Conservation (phyloP, 176 grass and related monocot species). For the Oryza meridionalis region DNA sequence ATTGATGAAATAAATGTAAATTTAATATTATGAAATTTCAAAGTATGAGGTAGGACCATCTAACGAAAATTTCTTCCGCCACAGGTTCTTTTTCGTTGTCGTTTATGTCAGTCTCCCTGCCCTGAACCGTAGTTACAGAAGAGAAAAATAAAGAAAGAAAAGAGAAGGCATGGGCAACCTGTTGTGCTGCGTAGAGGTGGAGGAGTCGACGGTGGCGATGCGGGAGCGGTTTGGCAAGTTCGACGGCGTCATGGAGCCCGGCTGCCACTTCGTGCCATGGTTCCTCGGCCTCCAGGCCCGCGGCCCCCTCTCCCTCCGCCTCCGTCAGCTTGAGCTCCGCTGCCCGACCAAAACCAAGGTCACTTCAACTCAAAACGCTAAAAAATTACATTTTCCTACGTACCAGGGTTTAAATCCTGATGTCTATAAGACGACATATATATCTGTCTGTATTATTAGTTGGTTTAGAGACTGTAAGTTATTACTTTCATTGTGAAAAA, state of each 20-base stretch:
- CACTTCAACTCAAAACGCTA: too few relatives aligned
- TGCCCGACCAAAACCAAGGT: slow-evolving; percentile 76
- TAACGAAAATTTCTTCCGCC: too few relatives aligned
- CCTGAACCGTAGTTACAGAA: neutral
- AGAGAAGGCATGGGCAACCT: slow-evolving; percentile 37
- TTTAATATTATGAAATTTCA: too few relatives aligned
- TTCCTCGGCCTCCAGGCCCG: neutral
- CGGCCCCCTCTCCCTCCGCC: slow-evolving; percentile 58
- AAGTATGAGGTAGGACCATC: too few relatives aligned
- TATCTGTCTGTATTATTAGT: too few relatives aligned
- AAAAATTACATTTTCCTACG: too few relatives aligned
- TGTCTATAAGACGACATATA: too few relatives aligned
- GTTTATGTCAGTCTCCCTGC: neutral
- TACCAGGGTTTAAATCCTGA: too few relatives aligned
- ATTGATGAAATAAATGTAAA: too few relatives aligned
- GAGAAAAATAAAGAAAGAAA: neutral
- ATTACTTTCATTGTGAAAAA: too few relatives aligned
- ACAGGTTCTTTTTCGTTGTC: too few relatives aligned
- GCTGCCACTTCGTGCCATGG: slow-evolving; percentile 59
- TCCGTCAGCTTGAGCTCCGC: slow-evolving; percentile 64
- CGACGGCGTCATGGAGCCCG: slow-evolving; percentile 47
- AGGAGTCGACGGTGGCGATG: slow-evolving; percentile 47
- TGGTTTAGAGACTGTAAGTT: too few relatives aligned
- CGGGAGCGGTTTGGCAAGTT: slow-evolving; percentile 60
- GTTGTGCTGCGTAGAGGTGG: slow-evolving; percentile 44